A percentile compares a stretch with the other conserved stretches of the same genome.
These are phyloP conservation scores for Diaporthe batatas DNA, from an alignment of 2,329 filamentous ascomycete species.

Conservation along the genomic window DNA sequence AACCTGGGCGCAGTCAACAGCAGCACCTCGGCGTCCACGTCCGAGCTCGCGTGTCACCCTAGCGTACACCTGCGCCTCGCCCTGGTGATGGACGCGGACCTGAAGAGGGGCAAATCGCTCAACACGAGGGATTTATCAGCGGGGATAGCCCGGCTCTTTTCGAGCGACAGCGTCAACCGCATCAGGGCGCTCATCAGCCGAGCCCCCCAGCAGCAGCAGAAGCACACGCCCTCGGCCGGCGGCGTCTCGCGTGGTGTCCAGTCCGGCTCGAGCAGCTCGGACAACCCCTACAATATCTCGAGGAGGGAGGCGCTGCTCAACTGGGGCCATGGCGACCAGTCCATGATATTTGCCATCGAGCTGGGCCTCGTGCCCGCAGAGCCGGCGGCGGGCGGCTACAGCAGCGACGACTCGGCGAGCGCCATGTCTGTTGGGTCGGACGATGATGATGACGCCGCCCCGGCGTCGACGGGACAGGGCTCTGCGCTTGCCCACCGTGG, in stretches of 20 bases:
- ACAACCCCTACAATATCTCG: slow-evolving; percentile 12
- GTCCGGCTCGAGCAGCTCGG: slow-evolving; percentile 6
- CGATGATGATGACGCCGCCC: slow-evolving; percentile 45
- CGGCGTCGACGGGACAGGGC: not conserved
- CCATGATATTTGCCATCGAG: slow-evolving; percentile 37
- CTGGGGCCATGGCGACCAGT: slow-evolving; percentile 37
- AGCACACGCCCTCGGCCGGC: not conserved
- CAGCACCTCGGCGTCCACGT: slow-evolving; percentile 40
- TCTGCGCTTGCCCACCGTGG: not conserved
- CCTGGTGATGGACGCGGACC: slow-evolving; percentile 58
- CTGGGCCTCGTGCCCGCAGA: slow-evolving; percentile 30
- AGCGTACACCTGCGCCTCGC: slow-evolving; percentile 58
- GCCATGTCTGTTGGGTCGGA: slow-evolving; percentile 39
- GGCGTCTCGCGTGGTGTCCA: not conserved
- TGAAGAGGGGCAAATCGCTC: slow-evolving; percentile 57
- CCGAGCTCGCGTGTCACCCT: slow-evolving; percentile 53
- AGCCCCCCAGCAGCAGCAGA: not conserved
- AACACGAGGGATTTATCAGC: slow-evolving; percentile 58
- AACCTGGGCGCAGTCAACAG: slow-evolving; percentile 7
- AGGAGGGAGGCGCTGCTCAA: slow-evolving; percentile 22
- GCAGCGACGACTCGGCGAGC: slow-evolving; percentile 8
- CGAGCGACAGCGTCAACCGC: slow-evolving; percentile 5
- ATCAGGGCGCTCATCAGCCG: slow-evolving; percentile 26
- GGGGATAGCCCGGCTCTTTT: slow-evolving; percentile 46
- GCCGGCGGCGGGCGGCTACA: slow-evolving; percentile 3